Evolutionary conservation across 495 filamentous ascomycete species (phyloP).

Genomic region (Tetracladium marchalianum): DNA sequence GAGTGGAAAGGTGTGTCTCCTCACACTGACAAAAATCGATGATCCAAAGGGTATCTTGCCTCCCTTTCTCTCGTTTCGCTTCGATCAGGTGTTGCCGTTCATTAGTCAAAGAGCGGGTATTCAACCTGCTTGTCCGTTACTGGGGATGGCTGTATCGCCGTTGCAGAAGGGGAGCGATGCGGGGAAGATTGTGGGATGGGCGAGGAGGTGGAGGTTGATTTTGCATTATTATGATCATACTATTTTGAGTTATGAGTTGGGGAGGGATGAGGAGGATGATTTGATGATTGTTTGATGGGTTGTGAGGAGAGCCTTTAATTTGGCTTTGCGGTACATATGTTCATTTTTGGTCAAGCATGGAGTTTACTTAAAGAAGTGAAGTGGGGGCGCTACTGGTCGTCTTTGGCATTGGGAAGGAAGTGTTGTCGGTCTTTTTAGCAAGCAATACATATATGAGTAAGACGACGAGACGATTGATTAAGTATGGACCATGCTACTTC

Average conservation of each 20-base stretch:
- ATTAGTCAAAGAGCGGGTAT: slow-evolving; percentile 8
- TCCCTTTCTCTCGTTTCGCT: slow-evolving; percentile 29
- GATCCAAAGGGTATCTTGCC: slow-evolving; percentile 14
- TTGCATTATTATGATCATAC: slow-evolving; percentile 68
- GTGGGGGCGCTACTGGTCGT: too few relatives aligned
- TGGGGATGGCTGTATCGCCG: slow-evolving; percentile 36
- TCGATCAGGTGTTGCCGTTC: slow-evolving; percentile 47
- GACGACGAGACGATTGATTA: too few relatives aligned
- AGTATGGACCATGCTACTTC: too few relatives aligned
- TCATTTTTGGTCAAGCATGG: too few relatives aligned
- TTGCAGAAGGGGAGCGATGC: slow-evolving; percentile 18
- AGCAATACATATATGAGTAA: too few relatives aligned
- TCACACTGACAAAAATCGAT: slow-evolving; percentile 50
- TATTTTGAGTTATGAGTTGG: slow-evolving; percentile 74
- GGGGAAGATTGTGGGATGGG: slow-evolving; percentile 27
- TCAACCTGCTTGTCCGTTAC: slow-evolving; percentile 25
- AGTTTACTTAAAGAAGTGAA: too few relatives aligned
- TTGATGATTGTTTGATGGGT: slow-evolving; percentile 16
- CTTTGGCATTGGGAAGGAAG: too few relatives aligned
- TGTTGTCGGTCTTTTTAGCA: too few relatives aligned
- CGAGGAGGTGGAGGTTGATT: slow-evolving; percentile 57
- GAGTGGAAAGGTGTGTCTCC: slow-evolving; percentile 62
- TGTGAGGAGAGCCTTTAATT: too few relatives aligned
- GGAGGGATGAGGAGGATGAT: slow-evolving; percentile 19
- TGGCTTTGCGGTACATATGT: too few relatives aligned